A percentile compares a stretch with the other conserved stretches of the same genome.
These are phyloP conservation scores for Eucalyptus rudis DNA, from an alignment of 345 rosid species.

Conservation along the genomic window DNA sequence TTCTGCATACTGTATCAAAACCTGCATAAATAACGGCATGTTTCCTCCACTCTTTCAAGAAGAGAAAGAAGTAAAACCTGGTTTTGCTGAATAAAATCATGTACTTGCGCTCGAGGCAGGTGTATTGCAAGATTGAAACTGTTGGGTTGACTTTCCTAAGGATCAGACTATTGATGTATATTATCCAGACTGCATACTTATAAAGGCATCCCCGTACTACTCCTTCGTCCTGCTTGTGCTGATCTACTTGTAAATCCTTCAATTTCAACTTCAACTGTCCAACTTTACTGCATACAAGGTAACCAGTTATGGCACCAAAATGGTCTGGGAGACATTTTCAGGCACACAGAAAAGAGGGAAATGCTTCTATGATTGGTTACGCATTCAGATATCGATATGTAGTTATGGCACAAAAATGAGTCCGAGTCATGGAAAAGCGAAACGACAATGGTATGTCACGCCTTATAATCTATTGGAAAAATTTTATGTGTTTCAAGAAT, in stretches of 20 bases:
- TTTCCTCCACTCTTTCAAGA: neutral
- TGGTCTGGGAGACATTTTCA: neutral
- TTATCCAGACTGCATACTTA: neutral
- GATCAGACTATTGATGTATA: neutral
- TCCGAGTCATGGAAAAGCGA: neutral
- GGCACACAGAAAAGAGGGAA: neutral
- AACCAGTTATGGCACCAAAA: neutral
- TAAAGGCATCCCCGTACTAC: neutral
- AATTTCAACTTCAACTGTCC: neutral
- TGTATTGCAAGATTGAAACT: neutral
- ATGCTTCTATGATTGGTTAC: neutral
- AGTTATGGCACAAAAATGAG: neutral
- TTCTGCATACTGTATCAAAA: neutral
- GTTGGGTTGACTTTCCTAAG: neutral
- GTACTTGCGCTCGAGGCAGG: neutral
- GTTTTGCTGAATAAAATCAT: neutral
- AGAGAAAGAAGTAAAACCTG: neutral
- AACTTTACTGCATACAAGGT: neutral
- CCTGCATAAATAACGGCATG: neutral
- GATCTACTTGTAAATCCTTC: neutral
- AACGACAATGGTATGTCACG: neutral
- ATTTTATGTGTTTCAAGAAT: neutral
- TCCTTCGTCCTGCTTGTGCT: neutral
- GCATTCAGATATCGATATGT: neutral
- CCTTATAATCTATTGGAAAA: neutral